Evolutionary conservation across 2,329 filamentous ascomycete genomes (phyloP).

Genomic region (Diaporthe ampelina): DNA sequence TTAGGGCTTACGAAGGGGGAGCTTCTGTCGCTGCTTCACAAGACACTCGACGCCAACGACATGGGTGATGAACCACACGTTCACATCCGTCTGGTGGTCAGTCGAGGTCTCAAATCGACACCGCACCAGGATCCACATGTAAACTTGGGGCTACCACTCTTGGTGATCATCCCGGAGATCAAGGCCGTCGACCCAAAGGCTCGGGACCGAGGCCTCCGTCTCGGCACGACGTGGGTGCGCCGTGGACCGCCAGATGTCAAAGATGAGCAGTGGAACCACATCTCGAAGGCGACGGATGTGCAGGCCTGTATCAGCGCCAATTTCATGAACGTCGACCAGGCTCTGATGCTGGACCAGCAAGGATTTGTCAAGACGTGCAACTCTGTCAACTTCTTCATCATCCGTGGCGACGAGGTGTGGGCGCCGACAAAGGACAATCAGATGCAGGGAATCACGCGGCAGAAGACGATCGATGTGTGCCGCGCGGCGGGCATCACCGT

Average conservation of each 20-base stretch:
- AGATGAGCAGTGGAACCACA: slow-evolving; percentile 23
- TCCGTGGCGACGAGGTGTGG: slow-evolving; percentile 7
- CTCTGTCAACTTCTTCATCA: neutral
- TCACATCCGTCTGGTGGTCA: slow-evolving; percentile 11
- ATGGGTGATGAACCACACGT: slow-evolving; percentile 17
- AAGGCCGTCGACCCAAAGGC: slow-evolving; percentile 16
- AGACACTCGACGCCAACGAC: slow-evolving; percentile 8
- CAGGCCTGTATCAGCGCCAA: slow-evolving; percentile 15
- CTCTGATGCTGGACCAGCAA: neutral
- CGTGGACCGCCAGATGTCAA: slow-evolving; percentile 2
- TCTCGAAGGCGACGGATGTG: slow-evolving; percentile 6
- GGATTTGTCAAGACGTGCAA: slow-evolving; percentile 1
- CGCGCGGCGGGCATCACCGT: neutral
- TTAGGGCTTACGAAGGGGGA: neutral
- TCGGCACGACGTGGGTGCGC: slow-evolving; percentile 1
- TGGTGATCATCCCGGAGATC: slow-evolving; percentile 11
- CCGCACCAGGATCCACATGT: neutral
- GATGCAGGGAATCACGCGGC: slow-evolving; percentile 2
- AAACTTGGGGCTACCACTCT: neutral
- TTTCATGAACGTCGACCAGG: slow-evolving; percentile 11
- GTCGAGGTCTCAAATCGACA: slow-evolving; percentile 11
- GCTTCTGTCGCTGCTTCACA: neutral
- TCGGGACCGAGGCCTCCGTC: neutral
- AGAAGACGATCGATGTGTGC: slow-evolving; percentile 6
- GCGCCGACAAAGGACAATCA: slow-evolving; percentile 19